Base-by-base conservation (phyloP, 2,329 filamentous ascomycete species). In the Lithohypha guttulata region DNA sequence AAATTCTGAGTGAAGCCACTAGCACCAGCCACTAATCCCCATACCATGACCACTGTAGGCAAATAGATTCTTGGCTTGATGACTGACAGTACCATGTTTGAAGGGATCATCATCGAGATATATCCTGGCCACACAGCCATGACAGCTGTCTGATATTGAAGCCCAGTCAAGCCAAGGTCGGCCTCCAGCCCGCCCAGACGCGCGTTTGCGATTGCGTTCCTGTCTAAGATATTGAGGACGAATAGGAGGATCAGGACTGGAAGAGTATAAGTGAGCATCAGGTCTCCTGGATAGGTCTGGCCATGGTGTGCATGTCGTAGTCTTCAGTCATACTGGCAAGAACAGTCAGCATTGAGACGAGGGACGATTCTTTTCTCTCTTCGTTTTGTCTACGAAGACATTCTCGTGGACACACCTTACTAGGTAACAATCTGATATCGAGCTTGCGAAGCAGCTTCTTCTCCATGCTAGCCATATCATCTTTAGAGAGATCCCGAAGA, bases 21-120 rank as follows among this genome's bases (percentile, higher is more conserved):
- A 27, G 62, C 31, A 4, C 60, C 53, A 2, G 64, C 68, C 1
- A 68, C 63, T 9, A 65, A 37, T 2, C 65, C 65, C 65, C 65
- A 69, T 6, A 59, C 61, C 3, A 53, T 51, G 27, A 59, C 61
- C 47, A 65, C 68, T 41, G 60, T 60, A 3, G 64, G 61, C 10
- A 66, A 48, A 25, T 65, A 65, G 3, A 61, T 45, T 3, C 62
- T 64, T 1, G 63, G 63, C 3, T 59, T 28, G 18, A 37, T 8
- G 2, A 28, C 18, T 26, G 34, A 29, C 22, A 37, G 18, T 11
- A 37, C 13, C 34, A 37, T 29, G 15, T 37, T 37, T 6, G 23
- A 28, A 6, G 34, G 34, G 20, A 37, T 28, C 26, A 29, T 28
- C 34, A 37, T 37, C 6, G 23, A 19, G 15, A 37, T 28, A 15